Conservation (phyloP, 2,329 filamentous ascomycete genomes). For the Penicillium sp. region DNA sequence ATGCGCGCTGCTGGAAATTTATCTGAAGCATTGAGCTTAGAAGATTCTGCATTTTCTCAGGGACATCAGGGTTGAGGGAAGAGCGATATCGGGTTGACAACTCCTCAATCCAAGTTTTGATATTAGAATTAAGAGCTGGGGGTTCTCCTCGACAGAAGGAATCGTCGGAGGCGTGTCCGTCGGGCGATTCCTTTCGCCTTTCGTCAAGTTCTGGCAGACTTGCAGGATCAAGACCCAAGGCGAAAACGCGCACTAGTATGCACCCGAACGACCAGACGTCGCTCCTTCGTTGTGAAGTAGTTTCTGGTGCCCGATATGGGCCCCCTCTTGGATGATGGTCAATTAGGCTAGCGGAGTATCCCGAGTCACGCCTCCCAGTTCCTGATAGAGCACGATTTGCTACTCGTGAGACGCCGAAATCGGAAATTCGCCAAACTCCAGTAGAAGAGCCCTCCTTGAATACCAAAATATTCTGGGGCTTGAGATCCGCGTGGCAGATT, state of each 20-base stretch:
- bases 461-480: conserved; percentile 21
- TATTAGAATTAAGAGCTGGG: neutral
- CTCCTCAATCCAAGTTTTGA: neutral
- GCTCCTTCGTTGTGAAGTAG: neutral
- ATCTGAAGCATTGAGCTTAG: neutral
- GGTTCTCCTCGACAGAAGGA: neutral
- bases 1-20: neutral
- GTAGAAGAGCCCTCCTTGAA: conserved; percentile 9
- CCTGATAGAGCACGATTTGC: neutral
- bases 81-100: neutral
- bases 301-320: conserved; percentile 15
- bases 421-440: conserved; percentile 26
- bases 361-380: neutral
- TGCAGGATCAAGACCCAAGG: conserved; percentile 9
- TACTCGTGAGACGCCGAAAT: conserved; percentile 23
- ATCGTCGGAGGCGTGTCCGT: neutral
- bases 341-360: neutral
- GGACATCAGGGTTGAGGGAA: neutral
- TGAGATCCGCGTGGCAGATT: neutral
- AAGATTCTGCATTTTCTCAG: neutral
- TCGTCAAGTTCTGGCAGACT: neutral
- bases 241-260: conserved; percentile 19
- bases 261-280: conserved; percentile 26
- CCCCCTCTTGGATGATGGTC: neutral
- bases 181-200: neutral